Base-by-base conservation (phyloP, 2,329 filamentous ascomycete species). In the Ceratocystis alfenasii region DNA sequence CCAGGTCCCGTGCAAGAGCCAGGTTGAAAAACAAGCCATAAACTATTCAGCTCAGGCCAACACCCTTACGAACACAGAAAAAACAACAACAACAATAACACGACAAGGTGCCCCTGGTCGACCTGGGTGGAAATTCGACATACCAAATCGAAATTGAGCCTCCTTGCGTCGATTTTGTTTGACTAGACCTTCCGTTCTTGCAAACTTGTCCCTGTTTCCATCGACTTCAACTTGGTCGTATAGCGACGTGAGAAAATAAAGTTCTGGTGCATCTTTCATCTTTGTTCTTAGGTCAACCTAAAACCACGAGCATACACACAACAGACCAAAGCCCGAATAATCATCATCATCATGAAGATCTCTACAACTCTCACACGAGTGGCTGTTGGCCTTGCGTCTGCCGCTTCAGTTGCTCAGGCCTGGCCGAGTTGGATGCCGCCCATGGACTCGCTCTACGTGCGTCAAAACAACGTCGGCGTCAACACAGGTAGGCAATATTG, bases 401-500 rank as follows among this genome's bases (percentile, higher is more conserved):
- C 84, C 64, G 74, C 80, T 7, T 76, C 79, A 17, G 69, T 82
- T 25, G 78, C 78, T n/a, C 77, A 80, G 65, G 82, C 79, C 66
- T 85, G 82, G 83, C 79, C 82, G 22, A 74, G 73, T 68, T 84
- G 80, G 78, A 74, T 85, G 20, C 77, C 81, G 12, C 61, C 79
- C 45, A 79, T 84, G 69, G 62, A 63, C 57, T 72, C 79, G 15
- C 72, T 87, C 45, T 74, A 85, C 50, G 81, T 81, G 62, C 78
- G 81, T 68, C 76, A 77, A 68, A 76, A 80, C 68, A 62, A 69
- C 60, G 66, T 70, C 66, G 69, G 62, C 62, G 66, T 68, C 22
- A 57, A 69, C 25, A 65, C 66, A 28, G 67, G 66, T 66, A 70
- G 61, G 68, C 66, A 41, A 41, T 12, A 15, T 41, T 12, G 3